Conservation (phyloP, 129 eudicot species). For the Helianthus annuus region HanXRQr2.0-SUNRISE NC_035434.2:133237825-133238324, state of each 20-base stretch:
- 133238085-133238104: background rate
- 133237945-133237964: conserved; percentile 67
- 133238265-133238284: conserved; percentile 80
- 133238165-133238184: conserved; percentile 92
- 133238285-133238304: conserved; percentile 82
- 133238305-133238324: conserved; percentile 2
- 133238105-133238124: conserved; percentile 22
- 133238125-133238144: conserved; percentile 82
- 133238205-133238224: conserved; percentile 77
- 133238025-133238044: conserved; percentile 77
- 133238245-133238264: conserved; percentile 58
- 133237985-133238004: conserved; percentile 91
- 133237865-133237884: conserved; percentile 49
- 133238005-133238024: conserved; percentile 90
- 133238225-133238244: conserved; percentile 56
- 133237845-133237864: background rate
- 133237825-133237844: background rate
- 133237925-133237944: conserved; percentile 63
- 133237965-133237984: conserved; percentile 91
- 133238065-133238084: background rate
- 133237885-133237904: conserved; percentile 65
- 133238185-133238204: conserved; percentile 99
- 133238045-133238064: conserved; percentile 44
- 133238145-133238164: conserved; percentile 92
- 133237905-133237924: conserved; percentile 59